Conservation (phyloP, 2,329 filamentous ascomycete genomes). For the Microthyrium microscopicum region DNA sequence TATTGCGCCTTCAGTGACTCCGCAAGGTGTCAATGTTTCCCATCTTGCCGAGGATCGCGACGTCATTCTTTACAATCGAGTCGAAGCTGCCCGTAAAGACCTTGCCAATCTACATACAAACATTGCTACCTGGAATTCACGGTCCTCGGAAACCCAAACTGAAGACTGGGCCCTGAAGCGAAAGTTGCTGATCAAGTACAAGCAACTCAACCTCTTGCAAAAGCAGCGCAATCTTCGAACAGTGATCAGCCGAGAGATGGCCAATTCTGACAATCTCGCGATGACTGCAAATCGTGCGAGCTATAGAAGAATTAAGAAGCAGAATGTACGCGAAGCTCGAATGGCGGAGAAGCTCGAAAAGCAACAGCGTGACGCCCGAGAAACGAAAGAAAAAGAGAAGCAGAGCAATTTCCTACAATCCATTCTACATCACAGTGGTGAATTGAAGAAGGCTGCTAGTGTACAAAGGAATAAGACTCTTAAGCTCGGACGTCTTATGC, state of each 20-base stretch:
- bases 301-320: slow-evolving; percentile 94
- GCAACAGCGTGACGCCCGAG: slow-evolving; percentile 89
- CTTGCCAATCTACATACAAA: slow-evolving; percentile 73
- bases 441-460: slow-evolving; percentile 52
- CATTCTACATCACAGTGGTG: slow-evolving; percentile 64
- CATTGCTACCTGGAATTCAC: slow-evolving; percentile 70
- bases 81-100: slow-evolving; percentile 70
- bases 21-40: slow-evolving; percentile 74
- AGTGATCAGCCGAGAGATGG: slow-evolving; percentile 78
- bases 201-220: slow-evolving; percentile 70
- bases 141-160: slow-evolving; percentile 39
- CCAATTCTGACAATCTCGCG: slow-evolving; percentile 86
- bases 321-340: slow-evolving; percentile 82
- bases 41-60: slow-evolving; percentile 76
- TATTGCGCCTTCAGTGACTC: too few species aligned
- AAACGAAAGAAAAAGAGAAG: slow-evolving; percentile 95
- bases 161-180: slow-evolving; percentile 72
- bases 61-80: slow-evolving; percentile 74
- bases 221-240: slow-evolving; percentile 79
- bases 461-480: slow-evolving; percentile 58
- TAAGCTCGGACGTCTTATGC: slow-evolving; percentile 82
- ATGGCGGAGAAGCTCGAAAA: slow-evolving; percentile 99
- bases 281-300: slow-evolving; percentile 89
- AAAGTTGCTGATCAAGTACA: slow-evolving; percentile 88
- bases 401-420: slow-evolving; percentile 82